phyloP scores from a whole-genome alignment of 177 flowering plant genomes.

The Telopea speciosissima region DNA sequence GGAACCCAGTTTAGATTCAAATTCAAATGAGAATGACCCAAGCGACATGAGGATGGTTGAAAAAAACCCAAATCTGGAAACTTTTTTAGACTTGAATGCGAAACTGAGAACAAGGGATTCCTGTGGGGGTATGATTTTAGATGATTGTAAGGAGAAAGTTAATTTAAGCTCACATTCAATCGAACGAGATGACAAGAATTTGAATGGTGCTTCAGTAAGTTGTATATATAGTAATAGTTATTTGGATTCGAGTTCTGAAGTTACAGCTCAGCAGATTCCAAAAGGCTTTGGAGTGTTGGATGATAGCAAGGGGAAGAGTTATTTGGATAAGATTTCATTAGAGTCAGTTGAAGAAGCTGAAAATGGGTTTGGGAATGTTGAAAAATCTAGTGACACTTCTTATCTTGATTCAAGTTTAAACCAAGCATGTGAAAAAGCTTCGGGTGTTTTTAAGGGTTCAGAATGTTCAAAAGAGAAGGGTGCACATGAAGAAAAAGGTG shows the following conservation, averaged over 20 bases:
- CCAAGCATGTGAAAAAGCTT: slow-evolving; percentile 17
- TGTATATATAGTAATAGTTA: slow-evolving; percentile 4
- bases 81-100: slow-evolving; percentile 1
- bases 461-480: slow-evolving; percentile 30
- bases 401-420: not conserved
- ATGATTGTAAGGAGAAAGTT: slow-evolving; percentile 11
- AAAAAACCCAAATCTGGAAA: not conserved
- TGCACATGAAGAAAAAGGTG: slow-evolving; percentile 15
- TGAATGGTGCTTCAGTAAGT: slow-evolving; percentile 1
- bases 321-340: slow-evolving; percentile 6
- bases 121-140: slow-evolving; percentile 8
- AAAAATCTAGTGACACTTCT: not conserved
- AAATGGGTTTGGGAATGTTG: slow-evolving; percentile 5
- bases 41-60: not conserved
- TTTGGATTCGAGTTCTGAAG: slow-evolving; percentile 8
- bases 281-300: not conserved
- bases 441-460: slow-evolving; percentile 11
- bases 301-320: not conserved
- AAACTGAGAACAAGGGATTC: slow-evolving; percentile 3
- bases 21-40: slow-evolving; percentile 2
- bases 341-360: slow-evolving; percentile 11
- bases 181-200: slow-evolving; percentile 5
- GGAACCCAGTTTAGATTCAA: slow-evolving; percentile 14
- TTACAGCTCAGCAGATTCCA: not conserved
- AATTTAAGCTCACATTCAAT: slow-evolving; percentile 10